Evolutionary conservation across 2,329 filamentous ascomycete genomes (phyloP), one percentile per base, ranked within the genome.

Genomic region (Cladosporium sp.): DNA sequence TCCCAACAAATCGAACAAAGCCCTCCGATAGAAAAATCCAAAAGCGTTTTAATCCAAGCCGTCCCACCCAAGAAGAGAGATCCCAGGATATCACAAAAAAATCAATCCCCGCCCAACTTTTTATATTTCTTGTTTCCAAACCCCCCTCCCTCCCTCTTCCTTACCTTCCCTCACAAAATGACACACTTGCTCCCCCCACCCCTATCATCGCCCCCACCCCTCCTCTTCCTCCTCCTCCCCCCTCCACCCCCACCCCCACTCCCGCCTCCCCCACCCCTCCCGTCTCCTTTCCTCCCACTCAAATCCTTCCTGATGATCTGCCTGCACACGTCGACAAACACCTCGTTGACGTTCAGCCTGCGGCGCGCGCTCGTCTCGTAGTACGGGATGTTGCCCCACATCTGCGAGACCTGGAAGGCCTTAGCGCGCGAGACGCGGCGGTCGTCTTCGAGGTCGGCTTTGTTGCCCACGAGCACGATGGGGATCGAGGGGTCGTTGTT

Each of bases 401-500:
- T 81, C 66, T 93, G 88, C n/a, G 87, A 90, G 58, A 95, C 80
- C 32, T 85, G 80, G 66, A 95, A 95, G 4, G 88, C 90, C 61
- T 84, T 84, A 56, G 86, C 85, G 48, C 89, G 81, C 10, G 86
- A 83, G 8, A 95, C 87, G 16, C 80, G 81, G 31, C 89, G 83
- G 67, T 91, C 87, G 66, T 95, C 89, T 70, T 93, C 89, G 41
- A 95, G 78, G 65, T 95, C 89, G 55, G 86, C 87, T 72, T 95
- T 95, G 77, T 95, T 95, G 57, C 89, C 89, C 43, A 95, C 89
- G 56, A 95, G 88, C 46, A 95, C 89, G 66, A 95, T 87, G 57
- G 84, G 85, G 28, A 67, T 61, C 52, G 61, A 53, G 4, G 63
- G 62, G 52, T 89, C 86, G 70, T 92, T 87, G 68, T 91, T 87